Evolutionary conservation across 2,329 filamentous ascomycete species (phyloP), one percentile per base, ranked within the genome.

Genomic region (Cladobotryum protrusum): DNA sequence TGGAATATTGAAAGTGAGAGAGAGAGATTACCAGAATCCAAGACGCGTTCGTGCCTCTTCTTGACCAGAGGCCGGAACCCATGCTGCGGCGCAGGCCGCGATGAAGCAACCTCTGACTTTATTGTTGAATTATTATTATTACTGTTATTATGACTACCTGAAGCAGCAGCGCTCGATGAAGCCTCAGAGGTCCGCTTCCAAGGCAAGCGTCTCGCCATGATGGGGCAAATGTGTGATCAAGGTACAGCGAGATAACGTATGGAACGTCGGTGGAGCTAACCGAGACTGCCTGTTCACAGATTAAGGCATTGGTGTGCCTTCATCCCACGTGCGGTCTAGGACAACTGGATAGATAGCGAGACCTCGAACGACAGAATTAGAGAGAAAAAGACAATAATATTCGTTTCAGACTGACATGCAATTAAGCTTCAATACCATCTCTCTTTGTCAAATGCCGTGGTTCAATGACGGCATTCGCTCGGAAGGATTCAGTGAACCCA

Each of bases 21-120:
- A 37, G 32, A 6, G 35, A 34, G 49, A 29, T 48, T 54, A 62
- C 60, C 57, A 63, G 53, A 43, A 29, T 52, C 43, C 33, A 49
- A 43, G 37, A 55, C 53, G 54, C 52, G 55, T 45, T n/a, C 52
- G 55, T 55, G 53, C 57, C 52, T 52, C 53, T 41, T 33, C 49
- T 29, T 17, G 40, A 36, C 19, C 41, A 48, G 39, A 49, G 49
- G 15, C 48, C 20, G 48, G 54, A 45, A 12, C 14, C 52, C 3
- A 52, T n/a, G 41, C 42, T 17, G 49, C 34, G 8, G 14, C 35
- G 12, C 35, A 37, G 45, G 36, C 17, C 41, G 29, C 11, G 37
- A 34, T 4, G 32, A 44, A 24, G 56, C 50, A 9, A 43, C 58
- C 11, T 54, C 52, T 1, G 41, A 6, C 29, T 56, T 57, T 13